These are phyloP conservation scores for Spatholobus suberectus DNA, from an alignment of 306 rosid species.

Conservation along the genomic window DNA sequence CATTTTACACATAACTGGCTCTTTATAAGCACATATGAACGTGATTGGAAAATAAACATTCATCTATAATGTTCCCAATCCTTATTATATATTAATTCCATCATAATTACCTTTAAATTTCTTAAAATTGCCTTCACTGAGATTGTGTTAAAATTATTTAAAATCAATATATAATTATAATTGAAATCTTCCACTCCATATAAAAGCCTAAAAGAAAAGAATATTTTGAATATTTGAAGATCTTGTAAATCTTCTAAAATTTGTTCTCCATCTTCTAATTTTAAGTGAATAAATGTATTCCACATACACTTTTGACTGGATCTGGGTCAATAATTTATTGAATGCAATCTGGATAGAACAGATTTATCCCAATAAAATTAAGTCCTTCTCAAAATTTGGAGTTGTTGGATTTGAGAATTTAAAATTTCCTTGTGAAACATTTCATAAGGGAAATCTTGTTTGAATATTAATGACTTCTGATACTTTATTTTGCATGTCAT, in stretches of 20 bases:
- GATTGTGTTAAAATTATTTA: neutral
- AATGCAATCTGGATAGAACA: neutral
- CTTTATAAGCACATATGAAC: no score
- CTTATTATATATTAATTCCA: neutral
- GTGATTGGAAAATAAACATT: neutral
- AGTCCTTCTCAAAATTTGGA: neutral
- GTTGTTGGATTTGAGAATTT: neutral
- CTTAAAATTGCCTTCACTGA: neutral
- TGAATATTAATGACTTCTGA: neutral
- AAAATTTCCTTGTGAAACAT: neutral
- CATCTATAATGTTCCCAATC: neutral
- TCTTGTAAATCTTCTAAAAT: neutral
- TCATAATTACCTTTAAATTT: neutral
- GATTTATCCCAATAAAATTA: neutral
- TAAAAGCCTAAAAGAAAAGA: neutral
- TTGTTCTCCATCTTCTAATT: neutral
- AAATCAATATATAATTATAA: neutral
- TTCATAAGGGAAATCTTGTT: neutral
- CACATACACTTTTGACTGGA: neutral
- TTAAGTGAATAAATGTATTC: no score
- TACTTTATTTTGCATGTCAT: neutral
- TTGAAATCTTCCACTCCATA: neutral
- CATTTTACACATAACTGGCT: no score
- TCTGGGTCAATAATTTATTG: neutral
- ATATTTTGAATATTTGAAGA: neutral